These are phyloP conservation scores for Cucurbita maxima DNA, from an alignment of 306 rosid genomes.

Conservation along the genomic window DNA sequence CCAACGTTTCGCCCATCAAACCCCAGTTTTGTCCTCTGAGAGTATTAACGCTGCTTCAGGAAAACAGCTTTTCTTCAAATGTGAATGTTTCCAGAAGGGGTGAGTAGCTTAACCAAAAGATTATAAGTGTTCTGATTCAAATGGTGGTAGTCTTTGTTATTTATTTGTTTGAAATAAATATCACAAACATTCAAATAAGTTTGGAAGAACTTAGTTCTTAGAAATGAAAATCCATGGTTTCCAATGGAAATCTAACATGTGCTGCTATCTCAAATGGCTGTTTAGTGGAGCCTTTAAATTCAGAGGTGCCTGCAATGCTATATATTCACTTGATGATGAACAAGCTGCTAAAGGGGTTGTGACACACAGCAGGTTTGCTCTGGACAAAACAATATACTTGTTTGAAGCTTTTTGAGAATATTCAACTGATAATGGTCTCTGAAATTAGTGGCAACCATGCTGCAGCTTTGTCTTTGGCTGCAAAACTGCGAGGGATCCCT, in stretches of 20 bases:
- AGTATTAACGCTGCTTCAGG: constrained; percentile 51
- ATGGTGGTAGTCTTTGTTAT: background rate
- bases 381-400: background rate
- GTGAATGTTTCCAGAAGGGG: constrained; percentile 87
- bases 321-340: constrained; percentile 52
- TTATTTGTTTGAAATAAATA: too few relatives aligned
- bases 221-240: background rate
- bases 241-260: background rate
- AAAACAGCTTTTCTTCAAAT: constrained; percentile 65
- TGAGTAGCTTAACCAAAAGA: constrained; percentile 22
- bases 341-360: constrained; percentile 78
- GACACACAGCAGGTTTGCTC: constrained; percentile 84
- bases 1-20: constrained; percentile 36
- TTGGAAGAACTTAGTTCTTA: background rate
- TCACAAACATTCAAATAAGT: background rate
- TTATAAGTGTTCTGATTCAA: background rate
- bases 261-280: constrained; percentile 4
- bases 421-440: constrained; percentile 20
- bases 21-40: constrained; percentile 56
- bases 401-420: background rate
- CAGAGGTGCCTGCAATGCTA: constrained; percentile 92
- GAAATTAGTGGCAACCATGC: constrained; percentile 85
- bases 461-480: constrained; percentile 94
- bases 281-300: constrained; percentile 77
- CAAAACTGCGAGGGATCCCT: constrained; percentile 69